Base-by-base conservation (phyloP, 2,329 filamentous ascomycete species). In the Zopfia rhizophila region DNA sequence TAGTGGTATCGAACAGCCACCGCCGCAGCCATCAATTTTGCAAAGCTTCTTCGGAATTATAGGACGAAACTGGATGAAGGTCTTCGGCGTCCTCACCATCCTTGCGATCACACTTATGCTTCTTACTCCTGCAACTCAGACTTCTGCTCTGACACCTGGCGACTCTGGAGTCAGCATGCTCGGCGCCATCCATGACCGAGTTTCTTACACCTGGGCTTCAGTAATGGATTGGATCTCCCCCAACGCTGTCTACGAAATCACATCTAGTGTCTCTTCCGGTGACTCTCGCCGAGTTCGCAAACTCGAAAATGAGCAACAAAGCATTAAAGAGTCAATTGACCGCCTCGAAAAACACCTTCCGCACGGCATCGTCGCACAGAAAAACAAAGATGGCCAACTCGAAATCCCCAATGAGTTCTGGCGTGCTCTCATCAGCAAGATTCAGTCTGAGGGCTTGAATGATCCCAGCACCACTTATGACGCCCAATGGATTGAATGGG, bases 361-460 rank as follows among this genome's bases (percentile, higher is more conserved):
- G 0, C 75, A 79, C 10, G 57, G 80, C 7, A 72, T 90, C 4
- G 79, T 82, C 48, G 78, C 88, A 53, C 75, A 79, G 11, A 75
- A 77, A 6, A 73, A 79, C 45, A 67, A 73, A 23, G 67, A 81
- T 21, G 86, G 85, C 11, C 76, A 79, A 7, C 68, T 75, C 0
- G 70, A 80, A 16, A 80, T 90, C 12, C 72, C 81, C 0, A 75
- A 82, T 17, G 78, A 84, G 3, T 88, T 91, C 48, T 91, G 84
- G 81, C 75, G 82, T 44, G 87, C 86, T 0, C 65, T 91, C 7
- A 75, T 77, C 17, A 78, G 81, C 40, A 75, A 80, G 45, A 79
- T 88, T 35, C 72, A 72, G 14, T 66, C 72, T 1, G 81, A 82
- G 14, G 58, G 51, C 3, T 38, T 38, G 3, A 32, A 7, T 17